phyloP scores from a whole-genome alignment of 805 yeast genomes.

The Metschnikowia drakensbergensis region DNA sequence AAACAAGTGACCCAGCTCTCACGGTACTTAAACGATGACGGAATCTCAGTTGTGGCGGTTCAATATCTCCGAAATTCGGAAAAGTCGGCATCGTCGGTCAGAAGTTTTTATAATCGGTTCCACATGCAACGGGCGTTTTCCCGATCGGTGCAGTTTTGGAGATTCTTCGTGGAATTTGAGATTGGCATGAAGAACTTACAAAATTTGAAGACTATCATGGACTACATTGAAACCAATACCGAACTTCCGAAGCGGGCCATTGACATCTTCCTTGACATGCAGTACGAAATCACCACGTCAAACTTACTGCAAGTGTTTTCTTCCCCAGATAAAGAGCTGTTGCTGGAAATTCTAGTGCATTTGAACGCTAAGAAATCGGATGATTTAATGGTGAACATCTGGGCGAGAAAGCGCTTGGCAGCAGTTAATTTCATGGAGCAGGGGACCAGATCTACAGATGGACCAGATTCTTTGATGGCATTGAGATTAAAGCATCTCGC shows the following conservation, averaged over 20 bases:
- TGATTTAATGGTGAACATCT: constrained; percentile 25
- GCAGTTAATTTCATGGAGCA: constrained; percentile 18
- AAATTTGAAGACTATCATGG: constrained; percentile 44
- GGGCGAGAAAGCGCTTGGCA: constrained; percentile 23
- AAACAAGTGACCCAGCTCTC: constrained; percentile 17
- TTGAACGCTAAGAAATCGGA: constrained; percentile 24
- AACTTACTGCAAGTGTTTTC: constrained; percentile 20
- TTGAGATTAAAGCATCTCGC: constrained; percentile 22
- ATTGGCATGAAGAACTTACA: constrained; percentile 37
- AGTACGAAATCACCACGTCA: constrained; percentile 20
- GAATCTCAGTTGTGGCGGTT: constrained; percentile 31
- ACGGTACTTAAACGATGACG: constrained; percentile 37
- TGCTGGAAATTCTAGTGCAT: constrained; percentile 13
- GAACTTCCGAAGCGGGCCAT: constrained; percentile 46
- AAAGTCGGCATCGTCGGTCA: constrained; percentile 10
- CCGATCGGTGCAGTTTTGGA: constrained; percentile 52
- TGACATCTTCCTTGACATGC: constrained; percentile 39
- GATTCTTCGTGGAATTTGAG: constrained; percentile 52
- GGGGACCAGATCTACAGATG: constrained; percentile 3
- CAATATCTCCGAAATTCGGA: constrained; percentile 30
- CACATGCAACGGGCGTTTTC: constrained; percentile 30
- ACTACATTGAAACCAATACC: constrained; percentile 42
- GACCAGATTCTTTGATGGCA: constrained; percentile 22
- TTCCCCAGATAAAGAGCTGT: constrained; percentile 15
- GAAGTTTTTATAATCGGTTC: constrained; percentile 30